Percentiles rank a stretch among this genome's conserved stretches.
Evolutionary conservation across 192 early-diverging fungal genomes (phyloP).

Genomic region (Coemansia sp.): DNA sequence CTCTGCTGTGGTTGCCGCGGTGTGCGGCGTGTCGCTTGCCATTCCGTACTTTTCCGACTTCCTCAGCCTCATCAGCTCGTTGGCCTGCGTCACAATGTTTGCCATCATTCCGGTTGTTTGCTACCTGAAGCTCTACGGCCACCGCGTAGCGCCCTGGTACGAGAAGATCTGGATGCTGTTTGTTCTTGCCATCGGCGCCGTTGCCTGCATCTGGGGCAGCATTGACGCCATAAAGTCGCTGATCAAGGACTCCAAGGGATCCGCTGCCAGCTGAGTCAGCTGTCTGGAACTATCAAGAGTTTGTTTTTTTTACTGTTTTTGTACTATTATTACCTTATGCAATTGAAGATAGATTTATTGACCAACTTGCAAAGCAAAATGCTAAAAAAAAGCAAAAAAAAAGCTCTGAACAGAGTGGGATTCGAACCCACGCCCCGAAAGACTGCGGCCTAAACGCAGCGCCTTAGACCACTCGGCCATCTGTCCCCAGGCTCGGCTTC

Average conservation of each 20-base stretch:
- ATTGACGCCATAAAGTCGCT: slow-evolving; percentile 65
- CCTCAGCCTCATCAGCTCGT: slow-evolving; percentile 71
- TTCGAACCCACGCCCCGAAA: slow-evolving; percentile 9
- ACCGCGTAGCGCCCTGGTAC: slow-evolving; percentile 40
- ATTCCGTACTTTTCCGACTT: slow-evolving; percentile 80
- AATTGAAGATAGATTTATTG: no score
- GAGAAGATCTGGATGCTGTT: slow-evolving; percentile 55
- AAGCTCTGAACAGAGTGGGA: slow-evolving; percentile 2
- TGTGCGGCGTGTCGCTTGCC: slow-evolving; percentile 62
- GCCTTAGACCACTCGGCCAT: slow-evolving; percentile 12
- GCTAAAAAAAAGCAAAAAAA: neutral
- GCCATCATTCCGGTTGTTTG: slow-evolving; percentile 75
- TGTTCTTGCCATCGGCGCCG: slow-evolving; percentile 57
- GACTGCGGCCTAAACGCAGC: slow-evolving; percentile 9
- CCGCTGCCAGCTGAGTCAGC: no score
- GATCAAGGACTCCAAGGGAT: slow-evolving; percentile 44
- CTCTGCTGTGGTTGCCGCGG: slow-evolving; percentile 53
- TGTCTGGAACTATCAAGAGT: neutral
- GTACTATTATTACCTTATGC: neutral
- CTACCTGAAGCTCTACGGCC: slow-evolving; percentile 69
- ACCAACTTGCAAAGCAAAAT: neutral
- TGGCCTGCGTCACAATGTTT: slow-evolving; percentile 68
- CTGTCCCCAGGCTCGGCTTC: neutral
- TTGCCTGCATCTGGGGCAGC: slow-evolving; percentile 66
- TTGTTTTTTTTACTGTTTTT: slow-evolving; percentile 4